A percentile compares a stretch with the other conserved stretches of the same genome.
Conservation (phyloP, 1,139 yeast species). For the Hansenula sp. region DNA sequence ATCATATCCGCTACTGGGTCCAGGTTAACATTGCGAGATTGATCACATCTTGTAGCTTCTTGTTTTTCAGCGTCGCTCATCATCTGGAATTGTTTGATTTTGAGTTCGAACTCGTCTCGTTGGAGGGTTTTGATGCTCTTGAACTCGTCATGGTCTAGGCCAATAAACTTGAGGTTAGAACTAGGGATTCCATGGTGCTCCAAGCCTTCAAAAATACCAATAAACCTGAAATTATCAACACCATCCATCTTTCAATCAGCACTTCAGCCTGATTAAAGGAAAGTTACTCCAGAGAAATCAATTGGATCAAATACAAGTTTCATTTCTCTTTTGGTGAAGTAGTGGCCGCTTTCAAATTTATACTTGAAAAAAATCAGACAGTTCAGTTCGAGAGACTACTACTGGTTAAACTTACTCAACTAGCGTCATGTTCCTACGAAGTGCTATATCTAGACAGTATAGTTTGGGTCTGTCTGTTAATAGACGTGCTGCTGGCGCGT, state of each 20-base stretch:
- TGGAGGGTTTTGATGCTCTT: not conserved
- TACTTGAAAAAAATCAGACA: not conserved
- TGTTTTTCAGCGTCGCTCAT: no score
- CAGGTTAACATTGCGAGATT: no score
- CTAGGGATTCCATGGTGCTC: not conserved
- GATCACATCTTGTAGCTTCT: no score
- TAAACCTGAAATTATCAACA: not conserved
- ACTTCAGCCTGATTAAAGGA: not conserved
- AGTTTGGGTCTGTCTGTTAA: no score
- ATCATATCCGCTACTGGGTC: no score
- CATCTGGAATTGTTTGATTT: not conserved
- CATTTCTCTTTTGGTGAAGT: constrained; percentile 2
- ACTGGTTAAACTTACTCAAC: no score
- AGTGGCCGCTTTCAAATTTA: not conserved
- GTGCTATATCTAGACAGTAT: no score
- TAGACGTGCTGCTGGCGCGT: not conserved
- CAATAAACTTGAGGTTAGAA: not conserved
- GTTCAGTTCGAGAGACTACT: no score
- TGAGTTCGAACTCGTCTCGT: not conserved
- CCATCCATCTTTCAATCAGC: not conserved
- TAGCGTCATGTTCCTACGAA: no score
- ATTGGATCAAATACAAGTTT: no score
- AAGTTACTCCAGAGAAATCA: no score
- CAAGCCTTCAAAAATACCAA: not conserved
- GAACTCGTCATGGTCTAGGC: not conserved